Evolutionary conservation across 176 grass and related monocot species (phyloP), one percentile per base, ranked within the genome.

Genomic region (Olyra latifolia): DNA sequence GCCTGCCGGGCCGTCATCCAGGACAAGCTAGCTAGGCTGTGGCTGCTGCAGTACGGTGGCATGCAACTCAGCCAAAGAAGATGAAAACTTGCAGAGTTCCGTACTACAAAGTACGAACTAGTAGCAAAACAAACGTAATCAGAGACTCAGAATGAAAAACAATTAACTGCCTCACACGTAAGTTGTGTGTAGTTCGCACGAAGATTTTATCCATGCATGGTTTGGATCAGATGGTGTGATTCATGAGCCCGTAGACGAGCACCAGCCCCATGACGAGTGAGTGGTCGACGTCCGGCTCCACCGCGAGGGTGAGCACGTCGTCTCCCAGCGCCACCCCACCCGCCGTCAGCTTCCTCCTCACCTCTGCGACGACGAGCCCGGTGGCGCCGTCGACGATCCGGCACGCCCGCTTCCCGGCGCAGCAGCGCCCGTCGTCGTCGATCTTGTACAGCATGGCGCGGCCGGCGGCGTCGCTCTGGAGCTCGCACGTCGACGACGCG

Each of bases 221-320:
- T 19, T 2, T 16, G 17, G 35, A 22, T 83, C 48, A 79, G 80
- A 84, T 84, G 30, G 75, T 56, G 61, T 47, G 84, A 68, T 86
- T 94, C 67, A 92, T 94, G 44, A 97, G 87, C 12, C 84, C 92
- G 40, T 87, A 89, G 52, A 94, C 91, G 42, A 97, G 86, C 44
- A 97, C 75, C 5, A 97, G 73, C 40, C 91, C 94, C 91, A 97
- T 94, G 75, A 94, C 76, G 69, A 97, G 68, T 24, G 87, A 71
- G 35, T 91, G 84, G 86, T 97, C 91, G 43, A 80, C 83, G 74
- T 78, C 83, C 19, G 89, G 82, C 72, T 94, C 94, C 69, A 90
- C 87, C 45, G 64, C 89, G 60, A 97, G 84, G 32, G 74, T 83
- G 44, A 92, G 72, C 40, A 96, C 85, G 71, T 96, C 93, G n/a